Evolutionary conservation across 208 protist genomes (phyloP), one percentile per base, ranked within the genome.

Genomic region (Leishmania major): DNA sequence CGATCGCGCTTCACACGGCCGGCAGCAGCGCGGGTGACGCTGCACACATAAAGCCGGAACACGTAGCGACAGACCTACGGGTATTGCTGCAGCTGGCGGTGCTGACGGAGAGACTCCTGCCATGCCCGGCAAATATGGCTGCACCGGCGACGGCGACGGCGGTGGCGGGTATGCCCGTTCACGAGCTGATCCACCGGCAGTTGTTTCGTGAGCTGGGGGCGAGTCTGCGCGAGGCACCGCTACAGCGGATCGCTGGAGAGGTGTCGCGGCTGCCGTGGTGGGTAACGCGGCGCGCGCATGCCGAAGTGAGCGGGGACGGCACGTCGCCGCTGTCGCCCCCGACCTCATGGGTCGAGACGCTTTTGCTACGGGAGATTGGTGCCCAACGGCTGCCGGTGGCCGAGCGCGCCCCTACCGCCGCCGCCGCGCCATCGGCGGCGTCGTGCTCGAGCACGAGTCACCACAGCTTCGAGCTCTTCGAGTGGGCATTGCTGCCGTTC

Each of bases 401-500:
- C 28, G 37, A 22, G 28, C 40, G 25, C 7, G 59, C 25, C 22
- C 25, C 25, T 6, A 37, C 49, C 31, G 55, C 35, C 37, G 55
- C 49, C 51, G 28, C 70, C n/a, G 74, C 31, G 28, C 47, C 72
- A 35, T 59, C 59, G 59, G 28, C 28, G 7, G 22, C 28, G 28
- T 64, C 40, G 40, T 55, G 73, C 53, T 64, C 47, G 47, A 45
- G 51, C 25, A 15, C n/a, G 40, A 25, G 47, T 17, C 79, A 40
- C 45, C 28, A 5, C 49, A 70, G 7, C 45, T 86, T 86, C 51
- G 51, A 81, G 5, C 17, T 82, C 8, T 82, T 75, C n/a, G 83
- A 86, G 49, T 86, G 83, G 83, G 57, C 73, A 35, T 43, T 86
- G 78, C 45, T 86, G 83, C 83, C 83, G 2, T 80, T 82, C 11